Evolutionary conservation across 202 grass and related monocot genomes (phyloP), one percentile per base, ranked within the genome.

Genomic region (Dendrocalamus latiflorus): DNA sequence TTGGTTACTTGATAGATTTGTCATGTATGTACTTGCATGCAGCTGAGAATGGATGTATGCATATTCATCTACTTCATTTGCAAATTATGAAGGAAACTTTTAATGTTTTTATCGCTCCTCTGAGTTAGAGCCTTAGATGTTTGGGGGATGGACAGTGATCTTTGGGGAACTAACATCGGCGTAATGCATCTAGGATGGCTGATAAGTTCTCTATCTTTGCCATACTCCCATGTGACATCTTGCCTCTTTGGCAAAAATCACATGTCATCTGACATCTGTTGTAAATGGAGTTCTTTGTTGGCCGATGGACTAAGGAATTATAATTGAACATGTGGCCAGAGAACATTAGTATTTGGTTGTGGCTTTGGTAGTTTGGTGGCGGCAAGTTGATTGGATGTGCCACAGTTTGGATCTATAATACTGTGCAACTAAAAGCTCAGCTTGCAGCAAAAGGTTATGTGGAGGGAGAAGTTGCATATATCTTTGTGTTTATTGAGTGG

Each of bases 381-480:
- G 60, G 17, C 33, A 84, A 48, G 38, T 67, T 84, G 28, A 64
- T 74, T 56, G 61, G 8, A 8, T 0, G 22, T 79, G 50, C 70
- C 28, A 81, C 25, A 65, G 38, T 9, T 83, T 56, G 20, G 53
- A 20, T 65, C 14, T 79, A 47, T 28, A 53, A 26, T 83, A 24
- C 13, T 44, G 38, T 55, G 39, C 16, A 74, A 38, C 67, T 18
- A 78, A 77, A 87, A 65, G 18, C 39, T 78, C 57, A 60, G 48
- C 10, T 57, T 49, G 74, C n/a, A 34, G 48, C 39, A 74, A 88
- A 68, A 53, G 51, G 24, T 68, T 33, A 53, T 73, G 20, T 45
- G 48, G 55, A 43, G 17, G 20, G 44, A 83, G 18, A 77, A 70
- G 25, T 78, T 65, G 39, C 92, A 75, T 97, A 92, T 77, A 86